Conservation (phyloP, 768 basidiomycete genomes). For the Leucosporidium creatinivorum region DNA sequence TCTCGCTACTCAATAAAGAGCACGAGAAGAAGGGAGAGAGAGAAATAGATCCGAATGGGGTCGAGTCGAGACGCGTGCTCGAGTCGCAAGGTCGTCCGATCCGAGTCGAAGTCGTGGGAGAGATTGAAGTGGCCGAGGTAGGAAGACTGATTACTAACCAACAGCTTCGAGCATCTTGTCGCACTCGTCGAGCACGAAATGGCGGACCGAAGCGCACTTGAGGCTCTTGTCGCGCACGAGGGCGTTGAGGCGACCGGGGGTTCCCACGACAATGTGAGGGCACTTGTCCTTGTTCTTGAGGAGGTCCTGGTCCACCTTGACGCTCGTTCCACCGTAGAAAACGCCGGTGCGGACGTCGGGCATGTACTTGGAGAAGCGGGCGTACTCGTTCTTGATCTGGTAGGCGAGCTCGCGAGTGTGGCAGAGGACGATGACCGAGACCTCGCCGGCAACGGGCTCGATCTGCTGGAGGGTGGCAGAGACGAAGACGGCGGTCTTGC, state of each 20-base stretch:
- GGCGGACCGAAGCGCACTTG: conserved; percentile 93
- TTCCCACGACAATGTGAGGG: conserved; percentile 97
- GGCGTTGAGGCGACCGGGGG: conserved; percentile 93
- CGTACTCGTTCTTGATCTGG: conserved; percentile 99
- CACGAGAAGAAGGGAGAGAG: too few species aligned
- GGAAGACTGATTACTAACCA: conserved; percentile 66
- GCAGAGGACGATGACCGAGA: conserved; percentile 93
- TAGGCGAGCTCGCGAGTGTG: conserved; percentile 99
- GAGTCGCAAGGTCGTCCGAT: too few species aligned
- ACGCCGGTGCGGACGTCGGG: conserved; percentile 94
- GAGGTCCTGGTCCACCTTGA: conserved; percentile 84
- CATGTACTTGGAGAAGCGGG: conserved; percentile 99
- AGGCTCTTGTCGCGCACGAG: conserved; percentile 90
- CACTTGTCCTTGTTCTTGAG: conserved; percentile 94
- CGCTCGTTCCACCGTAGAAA: conserved; percentile 94
- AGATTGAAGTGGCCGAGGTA: neutral
- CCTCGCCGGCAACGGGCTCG: conserved; percentile 96
- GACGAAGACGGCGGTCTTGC: conserved; percentile 98
- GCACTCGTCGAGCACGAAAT: conserved; percentile 99
- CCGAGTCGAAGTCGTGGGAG: neutral
- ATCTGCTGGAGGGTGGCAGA: conserved; percentile 95
- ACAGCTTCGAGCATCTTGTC: conserved; percentile 99
- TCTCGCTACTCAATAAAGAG: too few species aligned
- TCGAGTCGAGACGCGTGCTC: too few species aligned
- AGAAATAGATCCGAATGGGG: too few species aligned